Evolutionary conservation across 2,329 filamentous ascomycete genomes (phyloP).

Genomic region (Ceratocystis colombiana): DNA sequence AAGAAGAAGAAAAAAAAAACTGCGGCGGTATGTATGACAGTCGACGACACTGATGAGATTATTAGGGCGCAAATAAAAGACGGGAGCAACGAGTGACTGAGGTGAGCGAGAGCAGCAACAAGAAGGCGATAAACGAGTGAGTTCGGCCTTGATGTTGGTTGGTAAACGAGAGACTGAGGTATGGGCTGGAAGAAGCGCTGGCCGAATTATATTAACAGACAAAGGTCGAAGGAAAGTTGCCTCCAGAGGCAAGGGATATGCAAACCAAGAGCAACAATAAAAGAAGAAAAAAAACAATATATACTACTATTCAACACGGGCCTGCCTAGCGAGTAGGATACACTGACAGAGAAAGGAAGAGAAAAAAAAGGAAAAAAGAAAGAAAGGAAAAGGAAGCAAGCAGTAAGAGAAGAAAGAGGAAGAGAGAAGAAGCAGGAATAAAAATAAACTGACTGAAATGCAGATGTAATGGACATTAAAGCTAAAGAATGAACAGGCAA

Average conservation of each 20-base stretch:
- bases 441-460: constrained; percentile 3
- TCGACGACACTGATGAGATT: not conserved
- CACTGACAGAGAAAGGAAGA: constrained; percentile 7
- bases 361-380: constrained; percentile 25
- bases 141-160: constrained; percentile 5
- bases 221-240: constrained; percentile 16
- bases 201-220: constrained; percentile 15
- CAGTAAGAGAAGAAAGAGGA: constrained; percentile 11
- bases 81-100: constrained; percentile 11
- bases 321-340: constrained; percentile 17
- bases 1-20: not conserved
- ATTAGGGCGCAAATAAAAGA: constrained; percentile 11
- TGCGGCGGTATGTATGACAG: not conserved
- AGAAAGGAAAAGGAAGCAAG: constrained; percentile 19
- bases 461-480: constrained; percentile 14
- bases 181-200: not conserved
- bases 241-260: constrained; percentile 20
- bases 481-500: constrained; percentile 1
- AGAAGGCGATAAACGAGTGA: constrained; percentile 5
- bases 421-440: constrained; percentile 6
- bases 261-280: constrained; percentile 23
- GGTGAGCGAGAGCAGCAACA: not conserved
- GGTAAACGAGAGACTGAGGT: not conserved
- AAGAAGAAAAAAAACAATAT: constrained; percentile 24
- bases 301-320: constrained; percentile 20